A percentile compares a stretch with the other conserved stretches of the same genome.
Evolutionary conservation across 2,329 filamentous ascomycete species (phyloP).

Genomic region (Diaporthe sp.): DNA sequence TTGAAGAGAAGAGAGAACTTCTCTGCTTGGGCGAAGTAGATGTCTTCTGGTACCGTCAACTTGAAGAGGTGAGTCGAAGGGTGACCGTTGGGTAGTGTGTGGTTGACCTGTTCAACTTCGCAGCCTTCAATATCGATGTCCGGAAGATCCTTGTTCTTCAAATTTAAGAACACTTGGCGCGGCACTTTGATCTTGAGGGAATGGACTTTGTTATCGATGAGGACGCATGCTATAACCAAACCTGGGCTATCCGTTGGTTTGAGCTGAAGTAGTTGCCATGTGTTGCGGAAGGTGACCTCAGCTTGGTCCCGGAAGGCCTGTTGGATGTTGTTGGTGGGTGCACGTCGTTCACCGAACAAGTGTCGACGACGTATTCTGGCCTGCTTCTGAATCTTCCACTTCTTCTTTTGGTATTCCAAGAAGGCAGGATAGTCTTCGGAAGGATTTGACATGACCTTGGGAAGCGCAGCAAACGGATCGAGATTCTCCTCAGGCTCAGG

Average conservation of each 20-base stretch:
- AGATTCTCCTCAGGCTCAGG: slow-evolving; percentile 75
- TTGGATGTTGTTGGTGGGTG: slow-evolving; percentile 73
- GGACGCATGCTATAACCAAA: slow-evolving; percentile 86
- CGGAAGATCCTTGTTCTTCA: slow-evolving; percentile 88
- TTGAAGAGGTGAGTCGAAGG: slow-evolving; percentile 95
- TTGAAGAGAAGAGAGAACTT: slow-evolving; percentile 88
- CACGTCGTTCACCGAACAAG: slow-evolving; percentile 88
- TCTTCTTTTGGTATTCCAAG: slow-evolving; percentile 94
- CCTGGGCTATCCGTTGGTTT: slow-evolving; percentile 86
- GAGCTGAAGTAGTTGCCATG: slow-evolving; percentile 95
- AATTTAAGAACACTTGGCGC: slow-evolving; percentile 89
- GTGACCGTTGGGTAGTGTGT: slow-evolving; percentile 95
- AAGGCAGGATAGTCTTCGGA: slow-evolving; percentile 90
- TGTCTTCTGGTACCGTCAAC: slow-evolving; percentile 88
- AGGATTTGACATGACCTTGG: slow-evolving; percentile 85
- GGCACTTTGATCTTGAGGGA: slow-evolving; percentile 89
- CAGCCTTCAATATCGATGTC: slow-evolving; percentile 90
- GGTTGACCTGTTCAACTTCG: slow-evolving; percentile 90
- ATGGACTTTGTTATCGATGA: slow-evolving; percentile 95
- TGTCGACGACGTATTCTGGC: slow-evolving; percentile 87
- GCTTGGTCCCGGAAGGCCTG: slow-evolving; percentile 90
- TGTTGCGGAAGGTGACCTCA: slow-evolving; percentile 88
- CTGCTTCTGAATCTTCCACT: slow-evolving; percentile 98
- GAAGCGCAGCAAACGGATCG: slow-evolving; percentile 86
- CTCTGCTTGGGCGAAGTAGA: slow-evolving; percentile 86